A percentile compares a stretch with the other conserved stretches of the same genome.
phyloP scores from a whole-genome alignment of 306 rosid species.

The Astragalus membranaceus region DNA sequence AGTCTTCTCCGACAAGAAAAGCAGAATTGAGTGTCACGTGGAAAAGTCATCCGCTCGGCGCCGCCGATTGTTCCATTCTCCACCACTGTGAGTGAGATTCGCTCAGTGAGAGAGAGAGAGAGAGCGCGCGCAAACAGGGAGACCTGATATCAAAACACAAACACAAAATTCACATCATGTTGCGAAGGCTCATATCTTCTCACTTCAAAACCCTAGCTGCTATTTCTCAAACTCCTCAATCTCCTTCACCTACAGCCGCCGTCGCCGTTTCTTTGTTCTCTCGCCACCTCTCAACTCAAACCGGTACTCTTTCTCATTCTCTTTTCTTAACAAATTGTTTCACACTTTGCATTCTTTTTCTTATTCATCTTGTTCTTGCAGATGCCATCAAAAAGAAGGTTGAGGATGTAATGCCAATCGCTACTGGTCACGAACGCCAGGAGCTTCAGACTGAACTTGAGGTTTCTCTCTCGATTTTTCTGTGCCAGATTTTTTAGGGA shows the following conservation, averaged over 20 bases:
- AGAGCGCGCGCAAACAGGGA: neutral
- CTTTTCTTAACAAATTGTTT: neutral
- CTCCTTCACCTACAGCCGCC: constrained; percentile 28
- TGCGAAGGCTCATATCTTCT: constrained; percentile 63
- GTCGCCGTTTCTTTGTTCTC: neutral
- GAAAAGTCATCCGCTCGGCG: no score
- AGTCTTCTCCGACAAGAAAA: no score
- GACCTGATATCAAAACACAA: constrained; percentile 24
- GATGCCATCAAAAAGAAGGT: constrained; percentile 26
- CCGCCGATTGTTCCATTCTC: no score
- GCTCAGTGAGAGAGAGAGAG: no score
- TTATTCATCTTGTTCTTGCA: neutral
- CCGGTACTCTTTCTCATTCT: constrained; percentile 38
- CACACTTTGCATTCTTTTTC: neutral
- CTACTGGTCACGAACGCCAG: no score
- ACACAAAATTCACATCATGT: constrained; percentile 29
- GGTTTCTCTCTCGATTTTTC: constrained; percentile 46
- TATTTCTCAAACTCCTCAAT: constrained; percentile 31
- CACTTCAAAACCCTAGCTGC: constrained; percentile 53
- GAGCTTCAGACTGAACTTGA: constrained; percentile 73
- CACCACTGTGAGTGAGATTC: no score
- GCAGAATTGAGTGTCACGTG: no score
- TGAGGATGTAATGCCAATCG: no score
- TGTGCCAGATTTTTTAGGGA: no score
- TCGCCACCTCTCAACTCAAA: constrained; percentile 41